Conservation (phyloP, 805 yeast genomes). For the Candida koratica region DNA sequence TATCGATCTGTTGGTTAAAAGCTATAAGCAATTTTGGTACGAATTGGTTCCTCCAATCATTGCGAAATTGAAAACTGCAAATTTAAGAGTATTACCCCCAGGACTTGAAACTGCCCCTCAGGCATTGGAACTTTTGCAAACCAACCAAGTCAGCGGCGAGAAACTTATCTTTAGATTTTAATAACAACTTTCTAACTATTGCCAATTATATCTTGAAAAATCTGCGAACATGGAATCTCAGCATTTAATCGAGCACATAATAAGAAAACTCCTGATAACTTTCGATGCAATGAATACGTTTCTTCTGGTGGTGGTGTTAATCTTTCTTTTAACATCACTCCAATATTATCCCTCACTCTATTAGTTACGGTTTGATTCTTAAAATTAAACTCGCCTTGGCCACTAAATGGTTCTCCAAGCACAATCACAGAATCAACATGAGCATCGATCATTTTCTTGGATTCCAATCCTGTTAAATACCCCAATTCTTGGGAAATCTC, state of each 20-base stretch:
- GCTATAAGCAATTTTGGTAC: constrained; percentile 21
- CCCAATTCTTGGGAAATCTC: constrained; percentile 71
- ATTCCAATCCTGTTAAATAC: constrained; percentile 87
- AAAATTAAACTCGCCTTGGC: constrained; percentile 63
- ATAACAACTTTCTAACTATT: no score
- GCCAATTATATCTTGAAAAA: constrained; percentile 76
- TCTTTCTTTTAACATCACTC: constrained; percentile 86
- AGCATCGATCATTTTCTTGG: constrained; percentile 81
- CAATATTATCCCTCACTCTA: constrained; percentile 82
- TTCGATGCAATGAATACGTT: constrained; percentile 93
- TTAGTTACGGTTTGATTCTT: constrained; percentile 87
- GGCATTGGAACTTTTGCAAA: constrained; percentile 35
- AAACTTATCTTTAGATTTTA: constrained; percentile 32
- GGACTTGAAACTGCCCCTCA: constrained; percentile 31
- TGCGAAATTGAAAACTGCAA: constrained; percentile 17
- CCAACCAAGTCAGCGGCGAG: constrained; percentile 40
- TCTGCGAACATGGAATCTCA: constrained; percentile 69
- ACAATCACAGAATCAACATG: constrained; percentile 88
- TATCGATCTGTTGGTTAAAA: neutral
- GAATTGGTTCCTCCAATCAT: constrained; percentile 19
- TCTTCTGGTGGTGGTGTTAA: constrained; percentile 98
- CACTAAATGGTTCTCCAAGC: constrained; percentile 86
- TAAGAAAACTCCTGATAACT: constrained; percentile 89
- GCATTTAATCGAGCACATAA: constrained; percentile 85
- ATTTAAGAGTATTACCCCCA: constrained; percentile 22